Percentiles rank a stretch among this genome's conserved stretches.
Evolutionary conservation across 2,329 filamentous ascomycete genomes (phyloP).

Genomic region (Aspergillus aculeatus): DNA sequence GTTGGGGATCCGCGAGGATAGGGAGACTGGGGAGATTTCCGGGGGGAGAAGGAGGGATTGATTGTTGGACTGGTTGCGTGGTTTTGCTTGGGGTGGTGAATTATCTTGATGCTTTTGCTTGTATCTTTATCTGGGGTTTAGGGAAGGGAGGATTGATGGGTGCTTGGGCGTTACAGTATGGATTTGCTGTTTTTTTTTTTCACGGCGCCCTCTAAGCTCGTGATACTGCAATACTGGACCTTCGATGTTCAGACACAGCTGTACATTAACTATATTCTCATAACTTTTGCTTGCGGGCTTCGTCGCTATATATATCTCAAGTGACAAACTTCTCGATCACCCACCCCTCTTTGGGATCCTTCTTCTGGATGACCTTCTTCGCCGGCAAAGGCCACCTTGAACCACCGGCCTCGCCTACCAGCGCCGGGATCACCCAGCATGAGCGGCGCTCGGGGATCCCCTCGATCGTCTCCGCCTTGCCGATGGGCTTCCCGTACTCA

Average conservation of each 20-base stretch:
- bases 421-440: slow-evolving; percentile 77
- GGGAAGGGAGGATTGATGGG: background rate
- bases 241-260: background rate
- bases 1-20: slow-evolving; percentile 83
- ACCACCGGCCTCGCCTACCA: slow-evolving; percentile 67
- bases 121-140: too few relatives aligned
- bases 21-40: slow-evolving; percentile 69
- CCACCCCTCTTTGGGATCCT: slow-evolving; percentile 72
- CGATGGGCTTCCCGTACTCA: slow-evolving; percentile 85
- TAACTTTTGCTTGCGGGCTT: slow-evolving; percentile 6
- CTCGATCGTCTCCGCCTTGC: slow-evolving; percentile 63
- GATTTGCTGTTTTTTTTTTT: background rate
- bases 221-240: background rate
- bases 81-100: background rate
- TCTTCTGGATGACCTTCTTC: slow-evolving; percentile 79
- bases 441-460: slow-evolving; percentile 59
- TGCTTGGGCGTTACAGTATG: background rate
- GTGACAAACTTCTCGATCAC: slow-evolving; percentile 59
- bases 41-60: slow-evolving; percentile 18
- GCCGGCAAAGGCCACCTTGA: slow-evolving; percentile 82
- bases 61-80: background rate
- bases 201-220: too few relatives aligned
- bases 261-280: background rate
- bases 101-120: too few relatives aligned
- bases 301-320: slow-evolving; percentile 23